These are phyloP conservation scores for Sphaerulina vaccinii DNA, from an alignment of 2,329 filamentous ascomycete species.

Conservation along the genomic window DNA sequence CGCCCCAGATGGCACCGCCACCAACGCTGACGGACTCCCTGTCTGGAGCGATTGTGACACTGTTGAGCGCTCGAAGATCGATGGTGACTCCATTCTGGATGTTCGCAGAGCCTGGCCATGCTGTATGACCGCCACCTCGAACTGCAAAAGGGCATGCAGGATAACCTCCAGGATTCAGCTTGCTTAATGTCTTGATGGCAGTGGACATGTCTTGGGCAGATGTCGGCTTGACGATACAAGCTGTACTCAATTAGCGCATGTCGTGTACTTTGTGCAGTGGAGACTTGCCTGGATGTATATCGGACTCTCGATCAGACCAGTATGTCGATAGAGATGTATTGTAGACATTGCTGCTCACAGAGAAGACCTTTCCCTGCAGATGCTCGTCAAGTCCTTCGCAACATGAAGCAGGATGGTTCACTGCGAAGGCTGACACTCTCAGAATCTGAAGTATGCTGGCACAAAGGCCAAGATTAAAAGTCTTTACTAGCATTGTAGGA, in stretches of 20 bases:
- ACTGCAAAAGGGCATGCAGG: slow-evolving; percentile 28
- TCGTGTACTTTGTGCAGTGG: neutral
- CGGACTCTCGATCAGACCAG: neutral
- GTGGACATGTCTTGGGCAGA: neutral
- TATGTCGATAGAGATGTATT: neutral
- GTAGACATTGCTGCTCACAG: neutral
- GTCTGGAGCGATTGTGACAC: slow-evolving; percentile 19
- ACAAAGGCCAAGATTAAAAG: too few relatives aligned
- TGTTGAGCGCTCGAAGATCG: slow-evolving; percentile 23
- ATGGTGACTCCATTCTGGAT: slow-evolving; percentile 29
- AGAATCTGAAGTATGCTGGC: too few relatives aligned
- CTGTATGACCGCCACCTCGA: slow-evolving; percentile 29
- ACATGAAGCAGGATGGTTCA: neutral
- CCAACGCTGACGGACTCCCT: slow-evolving; percentile 10
- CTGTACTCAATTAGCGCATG: neutral
- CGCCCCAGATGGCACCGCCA: slow-evolving; percentile 16
- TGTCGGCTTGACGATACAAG: neutral
- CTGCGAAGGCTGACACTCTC: neutral
- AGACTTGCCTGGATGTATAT: neutral
- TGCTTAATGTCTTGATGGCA: neutral
- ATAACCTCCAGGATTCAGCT: neutral
- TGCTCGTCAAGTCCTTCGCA: neutral
- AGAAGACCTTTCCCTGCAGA: neutral
- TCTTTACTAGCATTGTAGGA: too few relatives aligned
- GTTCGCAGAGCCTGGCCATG: slow-evolving; percentile 23